Percentiles rank a stretch among this genome's conserved stretches.
phyloP scores from a whole-genome alignment of 169 alveolate genomes.

The Cryptosporidium sp. region DNA sequence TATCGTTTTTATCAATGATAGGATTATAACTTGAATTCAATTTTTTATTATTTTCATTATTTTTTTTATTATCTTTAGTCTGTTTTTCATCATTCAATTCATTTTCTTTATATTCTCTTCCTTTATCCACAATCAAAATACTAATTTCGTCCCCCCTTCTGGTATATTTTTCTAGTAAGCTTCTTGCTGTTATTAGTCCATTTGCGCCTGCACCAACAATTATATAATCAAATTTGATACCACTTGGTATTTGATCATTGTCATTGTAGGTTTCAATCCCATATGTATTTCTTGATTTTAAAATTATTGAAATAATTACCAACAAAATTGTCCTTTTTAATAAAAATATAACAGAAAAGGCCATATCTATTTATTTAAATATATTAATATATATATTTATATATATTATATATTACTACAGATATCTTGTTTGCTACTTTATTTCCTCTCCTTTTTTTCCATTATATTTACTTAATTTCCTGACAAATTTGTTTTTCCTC shows the following conservation, averaged over 20 bases:
- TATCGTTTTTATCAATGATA: not conserved
- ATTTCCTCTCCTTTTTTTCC: not conserved
- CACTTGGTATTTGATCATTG: not conserved
- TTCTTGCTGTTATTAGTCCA: slow-evolving; percentile 34
- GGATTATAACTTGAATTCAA: slow-evolving; percentile 2
- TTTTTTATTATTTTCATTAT: not conserved
- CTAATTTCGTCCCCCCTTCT: slow-evolving; percentile 9
- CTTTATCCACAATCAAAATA: slow-evolving; percentile 40
- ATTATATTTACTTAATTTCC: not conserved
- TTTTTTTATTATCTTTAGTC: not conserved
- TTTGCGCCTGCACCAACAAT: slow-evolving; percentile 48
- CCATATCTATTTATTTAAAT: not conserved
- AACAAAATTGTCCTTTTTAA: not conserved
- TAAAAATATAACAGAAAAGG: not conserved
- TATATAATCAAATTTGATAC: slow-evolving; percentile 29
- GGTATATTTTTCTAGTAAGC: slow-evolving; percentile 38
- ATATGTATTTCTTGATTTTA: not conserved
- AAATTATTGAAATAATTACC: not conserved
- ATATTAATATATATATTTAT: not conserved
- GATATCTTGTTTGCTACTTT: not conserved
- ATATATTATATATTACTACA: not conserved
- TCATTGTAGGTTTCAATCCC: too few relatives aligned
- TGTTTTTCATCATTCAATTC: not conserved
- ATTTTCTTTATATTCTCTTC: slow-evolving; percentile 12
- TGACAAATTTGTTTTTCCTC: not conserved